Percentiles rank a stretch among this genome's conserved stretches.
Conservation (phyloP, 257 asterid species). For the Linderniella brevidens region DNA sequence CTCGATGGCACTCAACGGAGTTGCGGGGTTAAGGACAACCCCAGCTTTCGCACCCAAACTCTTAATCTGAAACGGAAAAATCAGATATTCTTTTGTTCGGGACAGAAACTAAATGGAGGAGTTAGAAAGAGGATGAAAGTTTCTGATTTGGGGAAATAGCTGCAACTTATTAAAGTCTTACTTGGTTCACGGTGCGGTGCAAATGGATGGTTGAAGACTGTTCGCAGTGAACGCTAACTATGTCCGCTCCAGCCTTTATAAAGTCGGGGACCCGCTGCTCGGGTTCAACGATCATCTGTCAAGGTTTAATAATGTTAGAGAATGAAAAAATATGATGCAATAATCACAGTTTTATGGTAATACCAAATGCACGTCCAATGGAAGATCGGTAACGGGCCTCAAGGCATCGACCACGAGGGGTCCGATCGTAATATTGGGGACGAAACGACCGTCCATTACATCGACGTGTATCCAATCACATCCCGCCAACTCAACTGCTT, state of each 20-base stretch:
- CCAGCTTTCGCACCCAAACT: conserved; percentile 98
- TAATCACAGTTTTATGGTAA: conserved; percentile 2
- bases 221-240: conserved; percentile 91
- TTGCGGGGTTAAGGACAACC: conserved; percentile 94
- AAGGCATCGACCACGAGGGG: conserved; percentile 84
- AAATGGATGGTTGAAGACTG: conserved; percentile 95
- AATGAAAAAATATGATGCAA: neutral
- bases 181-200: conserved; percentile 87
- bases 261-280: conserved; percentile 97
- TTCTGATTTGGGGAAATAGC: no score
- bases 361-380: conserved; percentile 99
- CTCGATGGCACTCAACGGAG: conserved; percentile 74
- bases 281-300: conserved; percentile 99
- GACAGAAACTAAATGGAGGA: no score
- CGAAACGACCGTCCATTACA: conserved; percentile 98
- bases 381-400: conserved; percentile 95
- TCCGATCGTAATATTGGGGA: conserved; percentile 94
- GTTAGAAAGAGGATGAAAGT: no score
- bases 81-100: no score
- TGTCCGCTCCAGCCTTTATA: conserved; percentile 98
- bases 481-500: conserved; percentile 96
- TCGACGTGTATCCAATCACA: conserved; percentile 99
- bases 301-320: neutral
- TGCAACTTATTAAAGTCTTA: conserved; percentile 18
- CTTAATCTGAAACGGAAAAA: no score